Evolutionary conservation across 305 asterid genomes (phyloP), one percentile per base, ranked within the genome.

Genomic region (Solanum aculeatissimum): DNA sequence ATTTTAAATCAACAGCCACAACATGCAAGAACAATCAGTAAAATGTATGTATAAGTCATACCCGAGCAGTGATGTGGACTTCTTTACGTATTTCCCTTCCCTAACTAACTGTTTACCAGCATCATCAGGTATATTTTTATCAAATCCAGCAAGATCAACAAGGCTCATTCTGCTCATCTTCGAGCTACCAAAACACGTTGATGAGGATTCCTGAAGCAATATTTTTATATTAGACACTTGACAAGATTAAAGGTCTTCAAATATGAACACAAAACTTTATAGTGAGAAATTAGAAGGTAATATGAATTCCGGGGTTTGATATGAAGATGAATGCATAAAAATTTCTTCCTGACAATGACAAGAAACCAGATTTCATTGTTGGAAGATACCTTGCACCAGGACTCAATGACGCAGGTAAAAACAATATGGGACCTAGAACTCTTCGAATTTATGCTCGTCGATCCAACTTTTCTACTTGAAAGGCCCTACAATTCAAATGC

Each of bases 361-460:
- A 77, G 65, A 77, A 77, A 77, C 62, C 18, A 0, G 5, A 49
- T 49, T 27, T 49, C 16, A 9, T 51, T 9, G 63, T 77, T 47
- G 63, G 69, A 79, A 21, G 55, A 35, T 94, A 97, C 99, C 98
- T 95, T 97, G 91, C 96, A 91, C 98, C 98, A 97, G 86, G 98
- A 97, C 87, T 97, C 98, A 71, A 97, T 90, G 85, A 94, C 85
- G 91, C 96, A 94, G 27, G 99, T 92, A 88, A 94, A 92, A 86
- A 96, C 92, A 83, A 96, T 87, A 86, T 94, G 98, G 85, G 98
- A 96, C 86, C 98, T 96, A 87, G 99, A 96, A 90, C 98, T 95
- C 92, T 94, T 96, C 78, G 97, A 93, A 85, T 93, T 96, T 29
- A 93, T 86, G 81, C 92, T 91, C 60, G 98, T 93, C 86, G 96